A percentile compares a stretch with the other conserved stretches of the same genome.
These are phyloP conservation scores for Cupressus sempervirens DNA, from an alignment of 75 land plant species.

Conservation along the genomic window DNA sequence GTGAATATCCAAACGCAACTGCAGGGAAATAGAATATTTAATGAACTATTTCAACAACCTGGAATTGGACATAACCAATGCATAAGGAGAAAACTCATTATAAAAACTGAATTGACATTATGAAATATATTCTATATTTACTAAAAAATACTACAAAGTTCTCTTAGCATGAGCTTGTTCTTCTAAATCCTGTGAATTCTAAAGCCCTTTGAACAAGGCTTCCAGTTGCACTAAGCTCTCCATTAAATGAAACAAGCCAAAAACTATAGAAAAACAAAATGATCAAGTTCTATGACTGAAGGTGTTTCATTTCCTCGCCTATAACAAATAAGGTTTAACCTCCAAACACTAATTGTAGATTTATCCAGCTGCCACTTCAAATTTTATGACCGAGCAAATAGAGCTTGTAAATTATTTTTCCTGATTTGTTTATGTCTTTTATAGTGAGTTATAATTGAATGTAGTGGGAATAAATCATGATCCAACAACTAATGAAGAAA, in stretches of 20 bases:
- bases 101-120: slow-evolving; percentile 92
- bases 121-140: slow-evolving; percentile 83
- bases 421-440: too few relatives aligned
- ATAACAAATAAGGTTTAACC: not conserved
- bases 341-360: not conserved
- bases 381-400: not conserved
- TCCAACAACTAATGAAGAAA: not conserved
- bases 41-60: slow-evolving; percentile 94
- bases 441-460: not conserved
- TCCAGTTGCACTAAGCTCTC: slow-evolving; percentile 93
- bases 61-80: slow-evolving; percentile 88
- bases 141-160: slow-evolving; percentile 81
- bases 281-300: not conserved
- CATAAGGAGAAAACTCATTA: slow-evolving; percentile 79
- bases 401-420: not conserved
- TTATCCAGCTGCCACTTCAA: not conserved
- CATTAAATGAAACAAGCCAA: slow-evolving; percentile 33
- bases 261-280: not conserved
- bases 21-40: slow-evolving; percentile 70
- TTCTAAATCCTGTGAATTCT: slow-evolving; percentile 83
- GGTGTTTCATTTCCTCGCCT: not conserved
- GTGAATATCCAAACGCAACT: slow-evolving; percentile 87
- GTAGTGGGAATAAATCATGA: not conserved
- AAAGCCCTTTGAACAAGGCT: slow-evolving; percentile 84
- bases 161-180: slow-evolving; percentile 87